These are phyloP conservation scores for Xylaria cubensis DNA, from an alignment of 495 filamentous ascomycete genomes.

Conservation along the genomic window DNA sequence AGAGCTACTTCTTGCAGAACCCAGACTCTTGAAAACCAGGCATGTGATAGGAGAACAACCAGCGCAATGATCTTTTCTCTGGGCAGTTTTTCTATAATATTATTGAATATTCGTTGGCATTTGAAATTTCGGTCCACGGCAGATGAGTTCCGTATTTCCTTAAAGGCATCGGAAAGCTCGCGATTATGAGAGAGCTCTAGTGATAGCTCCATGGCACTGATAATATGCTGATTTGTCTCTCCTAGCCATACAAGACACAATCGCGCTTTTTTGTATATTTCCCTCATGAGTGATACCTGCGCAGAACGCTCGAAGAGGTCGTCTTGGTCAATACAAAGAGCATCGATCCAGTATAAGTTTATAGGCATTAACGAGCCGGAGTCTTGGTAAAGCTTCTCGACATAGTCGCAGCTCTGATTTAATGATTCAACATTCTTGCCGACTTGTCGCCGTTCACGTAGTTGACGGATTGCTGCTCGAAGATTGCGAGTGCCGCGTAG, in stretches of 20 bases:
- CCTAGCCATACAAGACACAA: neutral
- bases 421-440: neutral
- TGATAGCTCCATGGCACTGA: too few relatives aligned
- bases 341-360: neutral
- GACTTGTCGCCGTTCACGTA: neutral
- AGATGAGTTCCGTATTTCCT: too few relatives aligned
- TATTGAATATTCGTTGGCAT: too few relatives aligned
- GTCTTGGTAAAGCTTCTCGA: neutral
- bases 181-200: too few relatives aligned
- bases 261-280: neutral
- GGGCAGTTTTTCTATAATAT: too few relatives aligned
- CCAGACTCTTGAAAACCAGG: too few relatives aligned
- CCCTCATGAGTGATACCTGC: neutral
- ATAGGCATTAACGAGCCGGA: neutral
- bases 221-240: neutral
- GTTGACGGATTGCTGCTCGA: neutral
- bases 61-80: too few relatives aligned
- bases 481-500: neutral
- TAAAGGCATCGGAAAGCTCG: too few relatives aligned
- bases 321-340: constrained; percentile 8
- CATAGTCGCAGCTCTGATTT: neutral
- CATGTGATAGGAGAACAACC: too few relatives aligned
- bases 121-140: too few relatives aligned
- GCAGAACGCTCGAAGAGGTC: neutral
- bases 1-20: too few relatives aligned